Conservation (phyloP, 2,329 filamentous ascomycete species). For the Teratosphaeria nubilosa region DNA sequence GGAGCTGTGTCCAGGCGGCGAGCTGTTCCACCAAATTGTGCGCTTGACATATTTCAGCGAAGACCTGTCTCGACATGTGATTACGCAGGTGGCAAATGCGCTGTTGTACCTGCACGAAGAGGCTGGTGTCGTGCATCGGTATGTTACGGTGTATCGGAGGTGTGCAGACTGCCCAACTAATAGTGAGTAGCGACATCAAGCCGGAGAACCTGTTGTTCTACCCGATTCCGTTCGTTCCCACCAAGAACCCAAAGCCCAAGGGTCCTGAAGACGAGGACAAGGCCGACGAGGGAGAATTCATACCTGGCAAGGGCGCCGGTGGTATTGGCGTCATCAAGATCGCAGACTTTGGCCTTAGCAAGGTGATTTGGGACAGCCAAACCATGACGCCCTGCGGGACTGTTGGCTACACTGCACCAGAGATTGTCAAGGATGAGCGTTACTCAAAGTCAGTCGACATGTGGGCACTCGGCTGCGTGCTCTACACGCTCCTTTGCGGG, state of each 20-base stretch:
- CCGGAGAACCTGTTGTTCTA: constrained; percentile 94
- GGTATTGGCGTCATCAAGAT: constrained; percentile 96
- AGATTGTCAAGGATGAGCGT: constrained; percentile 97
- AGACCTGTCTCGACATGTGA: constrained; percentile 86
- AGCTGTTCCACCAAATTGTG: constrained; percentile 97
- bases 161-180: constrained; percentile 20
- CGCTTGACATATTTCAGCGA: constrained; percentile 98
- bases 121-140: constrained; percentile 94
- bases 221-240: constrained; percentile 70
- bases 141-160: constrained; percentile 27
- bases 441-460: constrained; percentile 99
- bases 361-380: constrained; percentile 95
- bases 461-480: constrained; percentile 95
- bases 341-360: constrained; percentile 93
- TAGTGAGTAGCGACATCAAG: constrained; percentile 73
- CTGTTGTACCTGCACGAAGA: constrained; percentile 91
- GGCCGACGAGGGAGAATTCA: constrained; percentile 89
- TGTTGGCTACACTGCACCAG: constrained; percentile 92
- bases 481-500: constrained; percentile 93
- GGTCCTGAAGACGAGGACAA: constrained; percentile 93
- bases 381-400: constrained; percentile 99
- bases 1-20: constrained; percentile 87
- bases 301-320: constrained; percentile 68
- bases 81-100: constrained; percentile 87
- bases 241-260: constrained; percentile 68